Evolutionary conservation across 768 basidiomycete species (phyloP).

Genomic region (Psilocybe tampanensis): DNA sequence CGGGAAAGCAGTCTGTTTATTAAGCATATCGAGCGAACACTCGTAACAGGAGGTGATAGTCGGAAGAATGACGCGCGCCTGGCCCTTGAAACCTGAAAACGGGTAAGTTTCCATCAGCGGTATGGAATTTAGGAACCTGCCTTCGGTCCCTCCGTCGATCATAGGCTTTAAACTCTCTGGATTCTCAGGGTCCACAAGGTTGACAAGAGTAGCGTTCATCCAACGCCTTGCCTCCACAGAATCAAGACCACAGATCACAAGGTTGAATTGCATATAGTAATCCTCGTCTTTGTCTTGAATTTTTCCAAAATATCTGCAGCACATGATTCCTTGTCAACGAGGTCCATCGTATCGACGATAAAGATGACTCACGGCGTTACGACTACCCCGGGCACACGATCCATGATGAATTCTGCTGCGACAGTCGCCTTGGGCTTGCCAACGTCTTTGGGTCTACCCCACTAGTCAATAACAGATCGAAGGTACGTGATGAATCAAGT

Average conservation of each 20-base stretch:
- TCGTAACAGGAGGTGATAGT: constrained; percentile 97
- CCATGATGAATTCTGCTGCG: constrained; percentile 97
- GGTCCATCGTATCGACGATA: not conserved
- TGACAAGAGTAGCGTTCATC: constrained; percentile 98
- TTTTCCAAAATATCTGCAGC: constrained; percentile 86
- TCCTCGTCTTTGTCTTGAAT: constrained; percentile 97
- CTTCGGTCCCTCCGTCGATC: constrained; percentile 99
- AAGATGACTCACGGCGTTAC: constrained; percentile 83
- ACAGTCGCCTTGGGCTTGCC: constrained; percentile 92
- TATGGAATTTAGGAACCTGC: constrained; percentile 37
- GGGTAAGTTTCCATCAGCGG: not conserved
- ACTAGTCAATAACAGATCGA: constrained; percentile 5
- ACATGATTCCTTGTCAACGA: not conserved
- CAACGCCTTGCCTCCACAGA: constrained; percentile 96
- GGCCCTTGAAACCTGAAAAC: constrained; percentile 92
- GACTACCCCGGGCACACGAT: constrained; percentile 91
- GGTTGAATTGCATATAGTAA: constrained; percentile 96
- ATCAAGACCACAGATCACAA: constrained; percentile 96
- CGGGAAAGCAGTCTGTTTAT: constrained; percentile 95
- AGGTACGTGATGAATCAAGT: constrained; percentile 10
- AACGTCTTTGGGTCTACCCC: constrained; percentile 79
- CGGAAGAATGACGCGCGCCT: constrained; percentile 95
- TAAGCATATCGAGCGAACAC: constrained; percentile 97
- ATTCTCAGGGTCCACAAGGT: constrained; percentile 90
- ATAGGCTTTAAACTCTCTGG: constrained; percentile 94